These are phyloP conservation scores for Spathaspora girioi DNA, from an alignment of 805 yeast genomes.

Conservation along the genomic window DNA sequence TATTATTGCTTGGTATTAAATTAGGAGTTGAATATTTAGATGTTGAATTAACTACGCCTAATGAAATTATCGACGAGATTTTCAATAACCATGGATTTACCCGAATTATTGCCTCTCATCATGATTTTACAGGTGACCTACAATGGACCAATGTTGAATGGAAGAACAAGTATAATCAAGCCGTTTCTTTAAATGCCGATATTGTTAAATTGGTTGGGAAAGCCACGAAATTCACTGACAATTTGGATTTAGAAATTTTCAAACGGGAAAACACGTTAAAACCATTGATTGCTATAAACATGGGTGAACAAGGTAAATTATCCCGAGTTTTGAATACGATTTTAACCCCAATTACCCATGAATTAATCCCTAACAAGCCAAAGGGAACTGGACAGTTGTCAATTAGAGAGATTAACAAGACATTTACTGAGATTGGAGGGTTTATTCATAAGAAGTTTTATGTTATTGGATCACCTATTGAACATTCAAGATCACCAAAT, in stretches of 20 bases:
- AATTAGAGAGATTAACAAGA: conserved; percentile 58
- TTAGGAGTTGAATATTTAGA: conserved; percentile 81
- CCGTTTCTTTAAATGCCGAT: conserved; percentile 62
- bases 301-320: conserved; percentile 72
- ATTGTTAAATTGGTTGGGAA: conserved; percentile 79
- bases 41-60: conserved; percentile 69
- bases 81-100: conserved; percentile 54
- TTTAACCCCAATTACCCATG: conserved; percentile 83
- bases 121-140: conserved; percentile 61
- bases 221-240: conserved; percentile 64
- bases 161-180: conserved; percentile 69
- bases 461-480: conserved; percentile 77
- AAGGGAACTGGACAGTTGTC: conserved; percentile 66
- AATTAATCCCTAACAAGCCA: conserved; percentile 59
- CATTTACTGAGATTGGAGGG: conserved; percentile 61
- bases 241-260: conserved; percentile 67
- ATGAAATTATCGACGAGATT: conserved; percentile 48
- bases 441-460: conserved; percentile 54
- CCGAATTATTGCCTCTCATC: conserved; percentile 78
- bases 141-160: conserved; percentile 72
- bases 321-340: conserved; percentile 73
- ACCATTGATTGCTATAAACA: conserved; percentile 82
- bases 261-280: conserved; percentile 48
- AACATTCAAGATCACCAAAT: conserved; percentile 85
- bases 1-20: conserved; percentile 62